Base-by-base conservation (phyloP, 768 basidiomycete genomes). In the Podaxis sp. region DNA sequence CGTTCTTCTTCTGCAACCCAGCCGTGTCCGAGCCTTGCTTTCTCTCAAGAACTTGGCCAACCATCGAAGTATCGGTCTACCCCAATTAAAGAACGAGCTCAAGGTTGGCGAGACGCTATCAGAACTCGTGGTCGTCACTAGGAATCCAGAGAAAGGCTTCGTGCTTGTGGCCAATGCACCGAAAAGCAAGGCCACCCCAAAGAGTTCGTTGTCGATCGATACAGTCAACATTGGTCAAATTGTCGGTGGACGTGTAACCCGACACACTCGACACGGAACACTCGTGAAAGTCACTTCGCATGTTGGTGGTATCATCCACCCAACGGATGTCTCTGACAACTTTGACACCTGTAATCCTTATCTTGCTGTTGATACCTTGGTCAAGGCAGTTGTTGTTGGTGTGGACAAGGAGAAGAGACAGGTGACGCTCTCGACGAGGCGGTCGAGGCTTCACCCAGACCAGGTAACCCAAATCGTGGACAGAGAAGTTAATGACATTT, bases 31-130 rank as follows among this genome's bases (percentile, higher is more conserved):
- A 40, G 94, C 92, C 0, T 80, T 98, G 25, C 74, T 98, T n/a
- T 93, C 95, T 0, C 76, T 97, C 63, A 89, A 89, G 69, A 91
- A 90, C 64, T 77, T 98, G 60, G 94, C 95, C 10, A 93, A 92
- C 64, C 85, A 89, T 64, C 85, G 90, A 37, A 79, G 76, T 28
- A 71, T 84, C n/a, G 78, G 87, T 1, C 74, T 89, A 16, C 76
- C 87, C 25, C 89, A 91, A 67, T 77, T 95, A 23, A 84, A 84
- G 25, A 73, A 75, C 2, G 71, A 75, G 6, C 74, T 98, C 51
- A 85, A 88, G 64, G 75, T 77, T 6, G 92, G 91, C 10, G 89
- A 91, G 50, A 78, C 77, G 50, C 71, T 98, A 28, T 78, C 86
- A 10, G 89, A 91, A 52, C 79, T 99, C 18, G 85, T 91, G 5